Conservation (phyloP, 345 rosid genomes). For the Hevea brasiliensis region DNA sequence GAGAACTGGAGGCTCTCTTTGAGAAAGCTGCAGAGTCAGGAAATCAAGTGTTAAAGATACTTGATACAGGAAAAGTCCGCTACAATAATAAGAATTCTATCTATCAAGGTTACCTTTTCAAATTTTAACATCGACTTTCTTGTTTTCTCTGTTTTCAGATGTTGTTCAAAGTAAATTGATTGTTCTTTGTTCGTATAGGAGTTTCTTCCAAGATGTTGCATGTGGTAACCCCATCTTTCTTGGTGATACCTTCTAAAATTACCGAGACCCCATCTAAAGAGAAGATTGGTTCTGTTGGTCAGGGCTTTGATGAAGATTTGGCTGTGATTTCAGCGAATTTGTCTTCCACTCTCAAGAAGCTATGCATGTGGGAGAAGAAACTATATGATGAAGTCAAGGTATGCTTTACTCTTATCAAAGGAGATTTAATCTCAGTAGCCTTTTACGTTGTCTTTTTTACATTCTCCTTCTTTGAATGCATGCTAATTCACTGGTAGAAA, state of each 20-base stretch:
- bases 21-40: constrained; percentile 49
- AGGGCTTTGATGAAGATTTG: constrained; percentile 32
- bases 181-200: constrained; percentile 7
- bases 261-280: neutral
- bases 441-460: neutral
- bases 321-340: constrained; percentile 39
- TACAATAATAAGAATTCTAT: constrained; percentile 28
- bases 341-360: constrained; percentile 52
- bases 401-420: constrained; percentile 20
- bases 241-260: neutral
- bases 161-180: neutral
- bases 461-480: constrained; percentile 2
- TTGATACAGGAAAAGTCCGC: constrained; percentile 46
- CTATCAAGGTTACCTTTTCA: constrained; percentile 26
- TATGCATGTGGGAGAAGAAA: constrained; percentile 73
- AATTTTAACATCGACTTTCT: neutral
- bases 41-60: constrained; percentile 32
- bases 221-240: constrained; percentile 17
- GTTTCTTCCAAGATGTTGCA: constrained; percentile 43
- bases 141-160: neutral
- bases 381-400: constrained; percentile 77
- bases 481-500: neutral
- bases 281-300: constrained; percentile 17
- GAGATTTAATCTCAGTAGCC: neutral
- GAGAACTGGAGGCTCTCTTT: constrained; percentile 37